Conservation (phyloP, 108 stramenopile genomes). For the Fragilaria crotonensis region DNA sequence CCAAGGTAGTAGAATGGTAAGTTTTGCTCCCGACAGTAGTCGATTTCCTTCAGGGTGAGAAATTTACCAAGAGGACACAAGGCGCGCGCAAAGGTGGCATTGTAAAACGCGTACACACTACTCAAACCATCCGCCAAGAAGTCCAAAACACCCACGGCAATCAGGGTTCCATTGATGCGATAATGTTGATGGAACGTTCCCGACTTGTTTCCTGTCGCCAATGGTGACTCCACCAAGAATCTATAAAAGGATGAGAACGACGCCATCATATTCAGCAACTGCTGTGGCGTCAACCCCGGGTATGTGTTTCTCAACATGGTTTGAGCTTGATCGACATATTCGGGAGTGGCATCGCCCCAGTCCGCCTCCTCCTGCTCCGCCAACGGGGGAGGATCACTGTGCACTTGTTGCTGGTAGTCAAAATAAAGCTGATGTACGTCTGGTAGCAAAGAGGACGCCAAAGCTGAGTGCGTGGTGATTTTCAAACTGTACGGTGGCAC, state of each 20-base stretch:
- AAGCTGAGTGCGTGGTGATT: constrained; percentile 55
- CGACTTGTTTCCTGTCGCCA: constrained; percentile 24
- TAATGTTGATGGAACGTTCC: constrained; percentile 92
- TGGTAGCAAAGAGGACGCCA: constrained; percentile 57
- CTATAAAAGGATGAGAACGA: constrained; percentile 36
- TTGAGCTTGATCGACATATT: constrained; percentile 21
- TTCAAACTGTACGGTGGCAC: constrained; percentile 29
- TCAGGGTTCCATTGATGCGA: constrained; percentile 61
- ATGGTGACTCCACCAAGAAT: constrained; percentile 72
- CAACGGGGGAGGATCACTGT: constrained; percentile 73
- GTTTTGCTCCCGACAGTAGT: constrained; percentile 52
- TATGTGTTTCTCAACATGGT: constrained; percentile 7
- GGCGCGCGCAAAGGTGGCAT: constrained; percentile 62
- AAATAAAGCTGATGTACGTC: constrained; percentile 69
- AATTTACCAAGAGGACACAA: constrained; percentile 85
- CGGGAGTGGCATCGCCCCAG: constrained; percentile 34
- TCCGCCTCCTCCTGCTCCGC: constrained; percentile 7
- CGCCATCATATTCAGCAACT: neutral
- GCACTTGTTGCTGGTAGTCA: constrained; percentile 56
- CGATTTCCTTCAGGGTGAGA: constrained; percentile 89
- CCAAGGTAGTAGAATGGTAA: constrained; percentile 91
- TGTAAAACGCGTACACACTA: constrained; percentile 95
- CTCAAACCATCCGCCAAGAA: constrained; percentile 84
- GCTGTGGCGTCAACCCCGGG: neutral
- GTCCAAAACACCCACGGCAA: constrained; percentile 93